phyloP scores from a whole-genome alignment of 495 filamentous ascomycete genomes.

The Tuber calosporum region DNA sequence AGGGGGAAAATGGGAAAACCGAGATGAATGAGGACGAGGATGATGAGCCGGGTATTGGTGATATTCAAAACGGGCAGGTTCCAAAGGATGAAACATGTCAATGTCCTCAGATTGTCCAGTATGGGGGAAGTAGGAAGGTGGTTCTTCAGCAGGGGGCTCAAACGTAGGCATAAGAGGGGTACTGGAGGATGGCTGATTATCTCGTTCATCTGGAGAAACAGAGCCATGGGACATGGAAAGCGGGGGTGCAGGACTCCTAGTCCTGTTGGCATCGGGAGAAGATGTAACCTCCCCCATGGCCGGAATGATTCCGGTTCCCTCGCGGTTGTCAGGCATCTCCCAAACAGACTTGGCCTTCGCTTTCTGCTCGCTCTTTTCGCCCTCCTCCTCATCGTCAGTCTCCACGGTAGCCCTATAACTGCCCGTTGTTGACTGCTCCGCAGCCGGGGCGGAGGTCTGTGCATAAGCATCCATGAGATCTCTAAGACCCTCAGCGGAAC shows the following conservation, averaged over 20 bases:
- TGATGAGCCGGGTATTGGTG: conserved; percentile 9
- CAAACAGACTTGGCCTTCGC: conserved; percentile 18
- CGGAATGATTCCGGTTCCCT: background rate
- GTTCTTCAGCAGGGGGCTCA: background rate
- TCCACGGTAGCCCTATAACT: conserved; percentile 6
- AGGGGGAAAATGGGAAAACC: background rate
- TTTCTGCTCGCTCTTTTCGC: background rate
- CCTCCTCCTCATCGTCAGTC: background rate
- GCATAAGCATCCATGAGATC: conserved; percentile 13
- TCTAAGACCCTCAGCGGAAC: conserved; percentile 10
- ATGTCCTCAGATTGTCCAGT: background rate
- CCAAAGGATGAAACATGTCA: background rate
- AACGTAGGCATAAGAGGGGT: background rate
- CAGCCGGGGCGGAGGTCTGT: conserved; percentile 3
- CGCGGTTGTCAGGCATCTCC: conserved; percentile 12
- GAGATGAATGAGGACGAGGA: conserved; percentile 3
- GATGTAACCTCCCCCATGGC: background rate
- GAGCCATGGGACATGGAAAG: background rate
- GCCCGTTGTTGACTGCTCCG: background rate
- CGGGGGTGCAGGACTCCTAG: background rate
- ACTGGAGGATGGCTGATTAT: background rate
- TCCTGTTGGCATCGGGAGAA: background rate
- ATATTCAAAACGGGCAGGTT: background rate
- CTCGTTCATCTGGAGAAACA: background rate
- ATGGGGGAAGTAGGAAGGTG: background rate